These are phyloP conservation scores for Spergularia marina DNA, from an alignment of 148 eudicot genomes.

Conservation along the genomic window DNA sequence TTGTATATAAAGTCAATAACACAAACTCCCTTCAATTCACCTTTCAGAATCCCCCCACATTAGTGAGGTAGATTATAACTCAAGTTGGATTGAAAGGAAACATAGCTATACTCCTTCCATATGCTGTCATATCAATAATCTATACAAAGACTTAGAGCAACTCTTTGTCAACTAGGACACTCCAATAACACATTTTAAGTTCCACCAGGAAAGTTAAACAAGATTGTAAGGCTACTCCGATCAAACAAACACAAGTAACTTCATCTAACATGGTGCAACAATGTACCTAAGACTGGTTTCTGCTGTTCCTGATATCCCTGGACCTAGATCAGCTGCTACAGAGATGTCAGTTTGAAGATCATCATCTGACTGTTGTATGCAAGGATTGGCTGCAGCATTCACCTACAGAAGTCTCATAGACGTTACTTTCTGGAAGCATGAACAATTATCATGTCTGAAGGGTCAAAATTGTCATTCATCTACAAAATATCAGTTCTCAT, in stretches of 20 bases:
- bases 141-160: neutral
- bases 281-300: constrained; percentile 15
- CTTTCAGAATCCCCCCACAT: too few species aligned
- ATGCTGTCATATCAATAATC: neutral
- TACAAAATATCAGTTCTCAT: too few species aligned
- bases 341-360: constrained; percentile 5
- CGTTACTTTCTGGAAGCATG: neutral
- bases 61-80: too few species aligned
- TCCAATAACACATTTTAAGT: neutral
- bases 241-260: neutral
- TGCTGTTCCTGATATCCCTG: constrained; percentile 13
- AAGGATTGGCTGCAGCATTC: neutral
- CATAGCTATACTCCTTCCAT: too few species aligned
- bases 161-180: neutral
- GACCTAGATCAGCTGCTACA: constrained; percentile 7
- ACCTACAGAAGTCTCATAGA: constrained; percentile 12
- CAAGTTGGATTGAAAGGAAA: too few species aligned
- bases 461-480: too few species aligned
- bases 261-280: neutral
- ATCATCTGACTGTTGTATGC: constrained; percentile 8
- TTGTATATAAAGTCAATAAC: too few species aligned
- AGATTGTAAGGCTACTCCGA: neutral
- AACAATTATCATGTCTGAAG: neutral
- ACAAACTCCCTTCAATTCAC: too few species aligned
- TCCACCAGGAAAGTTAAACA: neutral